phyloP scores from a whole-genome alignment of 345 rosid genomes.

The Noccaea caerulescens region DNA sequence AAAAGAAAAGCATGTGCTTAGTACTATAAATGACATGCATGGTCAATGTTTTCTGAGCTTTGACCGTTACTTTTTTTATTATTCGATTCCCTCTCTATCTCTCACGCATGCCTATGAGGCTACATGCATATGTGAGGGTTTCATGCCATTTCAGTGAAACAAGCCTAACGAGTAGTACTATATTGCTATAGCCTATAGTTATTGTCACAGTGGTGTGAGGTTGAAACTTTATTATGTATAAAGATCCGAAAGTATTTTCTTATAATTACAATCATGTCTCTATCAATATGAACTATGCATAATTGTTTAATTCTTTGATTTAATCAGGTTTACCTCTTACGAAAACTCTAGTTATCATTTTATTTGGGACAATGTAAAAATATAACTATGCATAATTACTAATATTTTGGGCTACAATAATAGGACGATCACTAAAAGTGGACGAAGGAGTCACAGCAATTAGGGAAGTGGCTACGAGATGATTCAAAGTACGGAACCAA shows the following conservation, averaged over 20 bases:
- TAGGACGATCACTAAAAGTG: not conserved
- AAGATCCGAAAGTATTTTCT: not conserved
- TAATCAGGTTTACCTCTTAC: not conserved
- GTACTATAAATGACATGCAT: slow-evolving; percentile 33
- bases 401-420: not conserved
- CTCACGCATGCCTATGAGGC: slow-evolving; percentile 12
- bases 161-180: not conserved
- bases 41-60: slow-evolving; percentile 26
- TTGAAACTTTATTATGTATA: slow-evolving; percentile 10
- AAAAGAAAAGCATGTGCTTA: not conserved
- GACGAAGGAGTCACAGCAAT: not conserved
- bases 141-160: slow-evolving; percentile 17
- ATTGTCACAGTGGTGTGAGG: not conserved
- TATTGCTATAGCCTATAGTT: not conserved
- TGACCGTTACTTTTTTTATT: slow-evolving; percentile 6
- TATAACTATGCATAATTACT: not conserved
- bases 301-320: not conserved
- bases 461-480: not conserved
- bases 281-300: not conserved
- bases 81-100: not conserved
- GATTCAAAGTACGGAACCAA: not conserved
- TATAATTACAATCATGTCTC: not conserved
- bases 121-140: slow-evolving; percentile 2
- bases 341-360: not conserved
- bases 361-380: too few species aligned